Evolutionary conservation across 2,329 filamentous ascomycete genomes (phyloP), one percentile per base, ranked within the genome.

Genomic region (Penicillium janthinellum): DNA sequence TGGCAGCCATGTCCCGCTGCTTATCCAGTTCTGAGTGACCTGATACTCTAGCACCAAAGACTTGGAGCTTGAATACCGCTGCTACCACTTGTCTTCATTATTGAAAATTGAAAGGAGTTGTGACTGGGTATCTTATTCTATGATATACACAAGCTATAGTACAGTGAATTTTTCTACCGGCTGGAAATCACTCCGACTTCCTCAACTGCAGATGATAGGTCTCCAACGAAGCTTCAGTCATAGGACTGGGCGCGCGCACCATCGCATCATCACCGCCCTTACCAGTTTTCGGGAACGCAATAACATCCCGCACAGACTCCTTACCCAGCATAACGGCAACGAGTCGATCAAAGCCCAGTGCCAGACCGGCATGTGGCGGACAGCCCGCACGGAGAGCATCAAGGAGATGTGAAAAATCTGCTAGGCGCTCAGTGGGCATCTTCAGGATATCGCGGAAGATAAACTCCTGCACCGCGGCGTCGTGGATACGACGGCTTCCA

Each of bases 281-380:
- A 62, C 92, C 92, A 62, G 87, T 93, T 81, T 99, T 99, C 0
- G 95, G 96, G 71, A 99, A 99, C 0, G 93, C 93, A 75, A 99
- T 97, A 1, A 99, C 94, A 78, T 99, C 94, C 60, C 91, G 83
- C 3, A 99, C 89, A 1, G 89, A 92, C 11, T 89, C 83, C 35
- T 85, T 88, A 1, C 88, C 89, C 22, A 89, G 85, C 82, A 99
- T 85, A 0, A 96, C 80, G 0, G 94, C 89, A 41, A 95, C 83
- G 51, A 99, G 77, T 4, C 95, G 84, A 74, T 99, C 95, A 73
- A 97, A 96, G 0, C 95, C 95, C 15, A 99, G 80, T 0, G 95
- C 95, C 64, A 99, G 90, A 0, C 95, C 95, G 0, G 95, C 93
- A 73, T 99, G 95, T 0, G 95, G 96, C 12, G 95, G 95, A 78